Conservation (phyloP, 2,329 filamentous ascomycete species). For the Fusarium albosuccineum region DNA sequence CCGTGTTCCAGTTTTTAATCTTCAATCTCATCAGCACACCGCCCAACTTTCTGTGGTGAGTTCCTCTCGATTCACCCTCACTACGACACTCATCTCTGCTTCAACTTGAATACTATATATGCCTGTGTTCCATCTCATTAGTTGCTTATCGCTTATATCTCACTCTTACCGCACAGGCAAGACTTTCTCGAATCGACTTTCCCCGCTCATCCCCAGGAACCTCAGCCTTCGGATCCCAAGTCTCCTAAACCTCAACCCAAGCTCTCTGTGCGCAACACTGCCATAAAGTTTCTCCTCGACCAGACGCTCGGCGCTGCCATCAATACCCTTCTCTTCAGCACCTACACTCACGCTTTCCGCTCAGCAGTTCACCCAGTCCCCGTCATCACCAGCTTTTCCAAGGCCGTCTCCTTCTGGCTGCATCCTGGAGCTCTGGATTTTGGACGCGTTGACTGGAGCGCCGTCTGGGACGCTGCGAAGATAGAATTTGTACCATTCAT, state of each 20-base stretch:
- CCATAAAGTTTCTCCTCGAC: slow-evolving; percentile 76
- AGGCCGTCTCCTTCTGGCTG: slow-evolving; percentile 52
- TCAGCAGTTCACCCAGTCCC: slow-evolving; percentile 60
- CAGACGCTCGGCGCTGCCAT: slow-evolving; percentile 74
- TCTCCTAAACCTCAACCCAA: slow-evolving; percentile 54
- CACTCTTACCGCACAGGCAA: slow-evolving; percentile 67
- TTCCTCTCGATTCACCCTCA: slow-evolving; percentile 20
- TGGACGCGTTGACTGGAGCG: slow-evolving; percentile 58
- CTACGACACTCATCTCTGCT: neutral
- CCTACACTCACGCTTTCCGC: slow-evolving; percentile 70
- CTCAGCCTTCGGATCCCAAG: slow-evolving; percentile 53
- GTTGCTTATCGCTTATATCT: slow-evolving; percentile 32
- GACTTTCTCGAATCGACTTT: slow-evolving; percentile 80
- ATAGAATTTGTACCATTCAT: slow-evolving; percentile 75
- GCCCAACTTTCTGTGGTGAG: slow-evolving; percentile 85
- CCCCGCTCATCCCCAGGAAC: slow-evolving; percentile 71
- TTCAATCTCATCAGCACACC: slow-evolving; percentile 81
- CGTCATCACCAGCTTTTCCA: slow-evolving; percentile 53
- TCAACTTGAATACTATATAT: neutral
- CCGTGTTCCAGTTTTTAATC: slow-evolving; percentile 81
- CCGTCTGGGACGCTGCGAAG: slow-evolving; percentile 58
- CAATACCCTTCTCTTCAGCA: slow-evolving; percentile 75
- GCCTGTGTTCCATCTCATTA: neutral
- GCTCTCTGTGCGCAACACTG: slow-evolving; percentile 73
- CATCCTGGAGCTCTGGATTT: slow-evolving; percentile 59